Base-by-base conservation (phyloP, 1,284 basidiomycete species). In the Omphalotus olearius region DNA sequence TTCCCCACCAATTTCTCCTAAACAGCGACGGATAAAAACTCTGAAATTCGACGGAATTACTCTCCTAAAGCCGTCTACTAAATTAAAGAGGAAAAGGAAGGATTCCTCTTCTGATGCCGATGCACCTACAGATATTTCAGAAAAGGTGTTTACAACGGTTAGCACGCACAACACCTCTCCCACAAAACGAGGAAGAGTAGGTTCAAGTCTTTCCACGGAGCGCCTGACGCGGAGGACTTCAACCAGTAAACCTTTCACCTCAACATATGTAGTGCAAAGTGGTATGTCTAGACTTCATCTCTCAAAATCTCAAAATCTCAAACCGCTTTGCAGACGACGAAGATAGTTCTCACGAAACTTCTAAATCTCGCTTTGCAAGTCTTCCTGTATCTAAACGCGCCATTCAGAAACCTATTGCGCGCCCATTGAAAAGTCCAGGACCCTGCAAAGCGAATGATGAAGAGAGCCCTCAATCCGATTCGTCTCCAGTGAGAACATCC, bases 21-120 rank as follows among this genome's bases (percentile, higher is more conserved):
- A 16, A 28, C 16, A 20, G 11, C 26, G 14, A 25, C 4, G 13
- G 25, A 10, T 18, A 30, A 13, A 9, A 10, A 33, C 7, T 13
- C 30, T 33, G 30, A 7, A 33, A 33, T 45, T 45, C 25, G 43
- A 45, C 23, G 43, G 43, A 9, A 18, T 45, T 1, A 25, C 25
- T 11, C 16, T 45, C 9, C 23, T 7, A n/a, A 7, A 6, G 17
- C 25, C n/a, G 16, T n/a, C 26, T 9, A 28, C 43, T 6, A 45
- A 47, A 26, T 16, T 23, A 9, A 52, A 47, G 38, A 45, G 51
- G 11, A 52, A 52, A 40, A 52, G 46, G 11, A 25, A n/a, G 17
- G 43, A 30, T 30, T 45, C 43, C 17, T 45, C 30, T 6, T 17
- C 28, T 23, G 48, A 50, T 42, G 11, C 14, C 25, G 48, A 50